A percentile compares a stretch with the other conserved stretches of the same genome.
These are phyloP conservation scores for Apiospora saccharicola DNA, from an alignment of 2,329 filamentous ascomycete genomes.

Conservation along the genomic window DNA sequence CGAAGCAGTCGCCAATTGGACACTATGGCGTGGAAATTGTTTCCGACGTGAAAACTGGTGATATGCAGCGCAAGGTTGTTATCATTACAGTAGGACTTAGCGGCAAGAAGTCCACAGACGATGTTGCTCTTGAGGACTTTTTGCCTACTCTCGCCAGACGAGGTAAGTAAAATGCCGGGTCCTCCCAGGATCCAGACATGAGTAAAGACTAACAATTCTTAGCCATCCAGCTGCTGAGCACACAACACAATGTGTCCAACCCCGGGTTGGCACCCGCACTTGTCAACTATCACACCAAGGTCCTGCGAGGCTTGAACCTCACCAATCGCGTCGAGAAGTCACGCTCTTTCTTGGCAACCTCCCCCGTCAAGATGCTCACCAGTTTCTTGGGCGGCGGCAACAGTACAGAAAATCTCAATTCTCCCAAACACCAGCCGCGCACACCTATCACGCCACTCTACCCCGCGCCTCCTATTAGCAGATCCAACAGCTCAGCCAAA, in stretches of 20 bases:
- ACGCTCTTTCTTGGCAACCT: conserved; percentile 77
- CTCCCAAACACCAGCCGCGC: conserved; percentile 49
- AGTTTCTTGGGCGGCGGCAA: conserved; percentile 74
- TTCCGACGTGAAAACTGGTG: conserved; percentile 65
- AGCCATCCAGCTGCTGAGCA: conserved; percentile 78
- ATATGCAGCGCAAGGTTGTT: conserved; percentile 55
- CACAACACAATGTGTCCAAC: conserved; percentile 74
- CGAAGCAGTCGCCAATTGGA: conserved; percentile 70
- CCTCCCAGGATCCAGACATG: conserved; percentile 35
- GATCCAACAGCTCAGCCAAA: conserved; percentile 46
- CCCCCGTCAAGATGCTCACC: conserved; percentile 89
- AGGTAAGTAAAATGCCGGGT: conserved; percentile 57
- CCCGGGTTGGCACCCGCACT: conserved; percentile 70
- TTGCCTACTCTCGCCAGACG: conserved; percentile 77
- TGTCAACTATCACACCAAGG: conserved; percentile 79
- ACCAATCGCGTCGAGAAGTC: conserved; percentile 69
- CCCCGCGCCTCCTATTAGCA: conserved; percentile 41
- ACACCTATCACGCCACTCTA: conserved; percentile 48
- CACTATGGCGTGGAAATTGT: conserved; percentile 77
- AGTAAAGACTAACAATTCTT: conserved; percentile 35
- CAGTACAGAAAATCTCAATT: conserved; percentile 46
- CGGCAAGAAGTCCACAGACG: conserved; percentile 76
- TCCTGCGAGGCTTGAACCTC: conserved; percentile 73
- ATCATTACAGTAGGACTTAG: conserved; percentile 68
- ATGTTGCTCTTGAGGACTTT: conserved; percentile 76